phyloP scores from a whole-genome alignment of 805 yeast genomes.

The Saturnispora diversa region DNA sequence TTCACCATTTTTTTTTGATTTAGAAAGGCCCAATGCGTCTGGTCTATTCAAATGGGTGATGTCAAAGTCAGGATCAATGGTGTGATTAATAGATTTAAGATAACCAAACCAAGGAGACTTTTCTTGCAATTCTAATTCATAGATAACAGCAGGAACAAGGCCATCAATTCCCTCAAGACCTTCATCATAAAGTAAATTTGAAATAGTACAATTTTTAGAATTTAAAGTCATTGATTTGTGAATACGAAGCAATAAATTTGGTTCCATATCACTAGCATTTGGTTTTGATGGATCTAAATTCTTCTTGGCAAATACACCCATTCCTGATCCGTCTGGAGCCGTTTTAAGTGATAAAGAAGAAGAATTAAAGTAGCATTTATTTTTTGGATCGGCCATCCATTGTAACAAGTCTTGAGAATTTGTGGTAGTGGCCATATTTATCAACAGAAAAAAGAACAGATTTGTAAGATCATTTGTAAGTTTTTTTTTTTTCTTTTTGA shows the following conservation, averaged over 20 bases:
- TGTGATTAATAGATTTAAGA: constrained; percentile 41
- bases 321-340: constrained; percentile 45
- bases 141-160: constrained; percentile 59
- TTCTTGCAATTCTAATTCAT: constrained; percentile 53
- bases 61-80: constrained; percentile 1
- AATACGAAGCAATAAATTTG: constrained; percentile 40
- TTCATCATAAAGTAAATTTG: constrained; percentile 58
- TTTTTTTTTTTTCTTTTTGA: constrained; percentile 4
- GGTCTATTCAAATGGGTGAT: constrained; percentile 5
- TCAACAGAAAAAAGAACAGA: neutral
- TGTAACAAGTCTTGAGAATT: constrained; percentile 27
- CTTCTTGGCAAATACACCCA: constrained; percentile 60
- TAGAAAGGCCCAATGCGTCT: too few relatives aligned
- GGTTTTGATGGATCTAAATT: constrained; percentile 19
- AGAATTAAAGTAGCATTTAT: constrained; percentile 48
- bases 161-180: constrained; percentile 57
- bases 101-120: constrained; percentile 77
- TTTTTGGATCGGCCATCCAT: constrained; percentile 44
- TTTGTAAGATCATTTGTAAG: neutral
- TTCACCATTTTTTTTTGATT: constrained; percentile 25
- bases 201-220: constrained; percentile 50
- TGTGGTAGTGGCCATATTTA: constrained; percentile 27
- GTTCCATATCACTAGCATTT: constrained; percentile 20
- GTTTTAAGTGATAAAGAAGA: constrained; percentile 35
- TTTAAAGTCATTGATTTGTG: constrained; percentile 57